A percentile compares a stretch with the other conserved stretches of the same genome.
Evolutionary conservation across 2,329 filamentous ascomycete genomes (phyloP).

Genomic region (Talaromyces albobiverticillius): DNA sequence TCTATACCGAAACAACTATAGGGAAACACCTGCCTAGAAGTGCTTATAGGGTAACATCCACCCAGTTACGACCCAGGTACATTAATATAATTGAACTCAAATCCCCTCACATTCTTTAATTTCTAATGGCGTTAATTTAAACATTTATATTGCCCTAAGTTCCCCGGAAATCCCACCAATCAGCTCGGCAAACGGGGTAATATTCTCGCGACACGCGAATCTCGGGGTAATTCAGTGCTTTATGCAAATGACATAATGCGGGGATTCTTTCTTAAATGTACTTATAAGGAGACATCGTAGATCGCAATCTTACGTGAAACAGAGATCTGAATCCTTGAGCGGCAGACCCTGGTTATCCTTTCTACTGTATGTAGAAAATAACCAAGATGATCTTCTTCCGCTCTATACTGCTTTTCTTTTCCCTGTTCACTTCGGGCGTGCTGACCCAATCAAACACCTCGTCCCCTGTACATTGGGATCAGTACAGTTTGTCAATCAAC

Average conservation of each 20-base stretch:
- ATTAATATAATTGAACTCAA: no score
- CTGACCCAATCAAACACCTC: background rate
- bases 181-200: background rate
- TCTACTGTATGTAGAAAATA: background rate
- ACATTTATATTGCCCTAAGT: background rate
- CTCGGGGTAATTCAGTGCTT: background rate
- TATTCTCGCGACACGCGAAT: background rate
- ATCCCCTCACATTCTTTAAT: no score
- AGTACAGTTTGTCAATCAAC: conserved; percentile 51
- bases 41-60: no score
- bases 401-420: background rate
- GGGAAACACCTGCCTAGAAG: no score
- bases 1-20: no score
- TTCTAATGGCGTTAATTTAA: no score
- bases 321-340: no score
- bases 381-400: conserved; percentile 7
- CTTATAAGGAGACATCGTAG: no score
- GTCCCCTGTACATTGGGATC: conserved; percentile 50
- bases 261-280: background rate
- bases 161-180: background rate
- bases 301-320: no score
- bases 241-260: background rate
- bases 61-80: no score
- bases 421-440: background rate
- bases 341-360: no score